phyloP scores from a whole-genome alignment of 164 flowering plant genomes.

The Vitis cinerea region DNA sequence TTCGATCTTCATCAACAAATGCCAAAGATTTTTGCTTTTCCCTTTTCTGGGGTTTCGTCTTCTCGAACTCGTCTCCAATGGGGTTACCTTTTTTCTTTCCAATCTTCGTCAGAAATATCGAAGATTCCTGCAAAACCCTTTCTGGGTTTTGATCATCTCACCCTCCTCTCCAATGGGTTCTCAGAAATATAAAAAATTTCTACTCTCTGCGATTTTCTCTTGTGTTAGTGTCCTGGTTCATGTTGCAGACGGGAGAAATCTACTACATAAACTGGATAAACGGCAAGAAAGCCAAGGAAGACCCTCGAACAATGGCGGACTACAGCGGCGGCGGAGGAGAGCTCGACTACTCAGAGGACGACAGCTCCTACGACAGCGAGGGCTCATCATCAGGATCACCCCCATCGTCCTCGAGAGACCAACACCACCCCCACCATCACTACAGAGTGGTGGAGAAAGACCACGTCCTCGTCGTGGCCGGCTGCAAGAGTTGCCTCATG shows the following conservation, averaged over 20 bases:
- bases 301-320: conserved; percentile 50
- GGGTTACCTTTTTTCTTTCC: too few relatives aligned
- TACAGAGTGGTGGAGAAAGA: conserved; percentile 16
- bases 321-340: conserved; percentile 9
- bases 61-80: too few relatives aligned
- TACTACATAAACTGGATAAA: conserved; percentile 82
- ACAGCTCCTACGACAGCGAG: conserved; percentile 53
- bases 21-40: background rate
- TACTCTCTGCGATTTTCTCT: background rate
- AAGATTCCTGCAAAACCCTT: too few relatives aligned
- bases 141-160: background rate
- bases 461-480: conserved; percentile 64
- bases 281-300: conserved; percentile 71
- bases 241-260: conserved; percentile 84
- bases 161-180: background rate
- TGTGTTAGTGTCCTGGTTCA: background rate
- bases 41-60: too few relatives aligned
- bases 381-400: conserved; percentile 47
- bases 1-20: too few relatives aligned
- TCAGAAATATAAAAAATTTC: background rate
- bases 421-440: conserved; percentile 6
- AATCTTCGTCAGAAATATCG: too few relatives aligned
- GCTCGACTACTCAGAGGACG: conserved; percentile 33
- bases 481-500: conserved; percentile 85
- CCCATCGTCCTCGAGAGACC: conserved; percentile 25